Conservation (phyloP, 2,329 filamentous ascomycete species). For the Neonectria sp. region DNA sequence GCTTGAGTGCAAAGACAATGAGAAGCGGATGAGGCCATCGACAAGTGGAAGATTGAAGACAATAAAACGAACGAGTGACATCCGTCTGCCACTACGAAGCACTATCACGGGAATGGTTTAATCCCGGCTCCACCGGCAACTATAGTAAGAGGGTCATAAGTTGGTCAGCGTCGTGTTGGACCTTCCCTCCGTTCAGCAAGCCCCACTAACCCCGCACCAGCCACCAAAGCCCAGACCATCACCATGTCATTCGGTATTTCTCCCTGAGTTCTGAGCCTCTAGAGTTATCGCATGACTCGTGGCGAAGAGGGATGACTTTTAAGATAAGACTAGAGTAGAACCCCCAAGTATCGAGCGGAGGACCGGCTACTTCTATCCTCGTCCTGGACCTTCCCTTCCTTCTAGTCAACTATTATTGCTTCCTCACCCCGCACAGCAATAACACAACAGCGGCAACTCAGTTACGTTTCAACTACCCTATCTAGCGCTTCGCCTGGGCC, state of each 20-base stretch:
- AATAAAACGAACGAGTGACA: background rate
- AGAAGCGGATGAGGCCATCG: background rate
- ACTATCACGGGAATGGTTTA: background rate
- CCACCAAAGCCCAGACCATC: background rate
- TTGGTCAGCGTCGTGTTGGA: constrained; percentile 6
- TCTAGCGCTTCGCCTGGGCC: constrained; percentile 3
- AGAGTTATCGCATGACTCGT: background rate
- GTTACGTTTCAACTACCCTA: background rate
- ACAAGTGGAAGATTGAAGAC: background rate
- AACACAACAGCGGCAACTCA: background rate
- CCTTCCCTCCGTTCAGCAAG: background rate
- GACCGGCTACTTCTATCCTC: background rate
- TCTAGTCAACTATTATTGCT: background rate
- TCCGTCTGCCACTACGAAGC: background rate
- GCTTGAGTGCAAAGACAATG: background rate
- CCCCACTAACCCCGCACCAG: background rate
- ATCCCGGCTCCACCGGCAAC: background rate
- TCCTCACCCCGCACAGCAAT: background rate
- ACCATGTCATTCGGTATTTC: background rate
- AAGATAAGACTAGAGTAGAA: background rate
- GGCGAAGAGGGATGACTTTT: background rate
- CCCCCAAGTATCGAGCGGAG: background rate
- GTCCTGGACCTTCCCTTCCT: constrained; percentile 19
- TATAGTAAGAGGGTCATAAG: background rate
- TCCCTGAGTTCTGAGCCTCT: background rate